These are phyloP conservation scores for Backusella parvicylindrica DNA, from an alignment of 192 early-diverging fungal species.

Conservation along the genomic window DNA sequence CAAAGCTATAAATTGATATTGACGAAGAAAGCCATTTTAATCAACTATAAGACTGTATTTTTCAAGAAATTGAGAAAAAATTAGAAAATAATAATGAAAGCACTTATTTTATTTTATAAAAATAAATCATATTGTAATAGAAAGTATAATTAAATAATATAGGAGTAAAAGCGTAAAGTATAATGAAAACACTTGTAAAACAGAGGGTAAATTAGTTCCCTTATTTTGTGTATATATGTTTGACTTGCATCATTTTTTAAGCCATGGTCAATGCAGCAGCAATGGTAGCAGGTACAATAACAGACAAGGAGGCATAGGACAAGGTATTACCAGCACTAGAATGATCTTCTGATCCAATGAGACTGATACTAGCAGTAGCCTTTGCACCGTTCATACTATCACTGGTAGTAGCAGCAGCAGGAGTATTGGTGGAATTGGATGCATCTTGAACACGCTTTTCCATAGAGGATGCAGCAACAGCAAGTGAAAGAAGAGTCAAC, in stretches of 20 bases:
- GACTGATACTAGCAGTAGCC: neutral
- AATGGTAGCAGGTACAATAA: neutral
- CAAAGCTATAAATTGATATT: too few relatives aligned
- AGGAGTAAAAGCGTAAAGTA: neutral
- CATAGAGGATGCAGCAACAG: neutral
- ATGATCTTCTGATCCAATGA: neutral
- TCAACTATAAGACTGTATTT: too few relatives aligned
- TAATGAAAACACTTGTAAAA: neutral
- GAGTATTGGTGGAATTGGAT: neutral
- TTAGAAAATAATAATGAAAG: neutral
- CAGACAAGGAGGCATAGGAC: neutral
- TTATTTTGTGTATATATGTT: too few relatives aligned
- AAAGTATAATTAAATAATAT: neutral
- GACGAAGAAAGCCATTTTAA: neutral
- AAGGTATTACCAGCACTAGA: neutral
- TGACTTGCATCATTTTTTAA: too few relatives aligned
- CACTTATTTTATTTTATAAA: neutral
- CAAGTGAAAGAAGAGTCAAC: neutral
- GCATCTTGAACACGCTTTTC: neutral
- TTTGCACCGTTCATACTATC: neutral
- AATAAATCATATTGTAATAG: neutral
- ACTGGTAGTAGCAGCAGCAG: neutral
- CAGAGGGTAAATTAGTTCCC: too few relatives aligned
- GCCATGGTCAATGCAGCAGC: neutral
- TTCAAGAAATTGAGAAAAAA: too few relatives aligned